Conservation (phyloP, 2,329 filamentous ascomycete genomes). For the Beauveria asiatica region DNA sequence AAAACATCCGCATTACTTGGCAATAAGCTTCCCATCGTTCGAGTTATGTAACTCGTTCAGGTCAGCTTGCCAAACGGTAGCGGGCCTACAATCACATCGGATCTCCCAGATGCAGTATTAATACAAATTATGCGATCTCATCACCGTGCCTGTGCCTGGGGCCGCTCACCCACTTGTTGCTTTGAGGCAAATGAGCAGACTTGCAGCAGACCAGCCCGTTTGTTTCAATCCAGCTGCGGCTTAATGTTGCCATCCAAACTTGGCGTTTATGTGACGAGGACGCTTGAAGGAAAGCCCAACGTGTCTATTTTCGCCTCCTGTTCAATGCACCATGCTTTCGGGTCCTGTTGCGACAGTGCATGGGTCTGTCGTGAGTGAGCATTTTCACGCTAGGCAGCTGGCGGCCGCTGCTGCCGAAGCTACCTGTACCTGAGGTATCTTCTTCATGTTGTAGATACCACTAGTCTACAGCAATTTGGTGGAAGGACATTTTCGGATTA, state of each 20-base stretch:
- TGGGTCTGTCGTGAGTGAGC: background rate
- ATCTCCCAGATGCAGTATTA: too few relatives aligned
- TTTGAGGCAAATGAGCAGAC: background rate
- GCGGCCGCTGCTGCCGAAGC: background rate
- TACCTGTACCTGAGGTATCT: background rate
- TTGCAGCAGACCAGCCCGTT: background rate
- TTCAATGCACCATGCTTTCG: background rate
- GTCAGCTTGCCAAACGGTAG: too few relatives aligned
- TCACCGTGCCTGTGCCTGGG: too few relatives aligned
- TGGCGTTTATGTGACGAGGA: background rate
- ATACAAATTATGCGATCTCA: too few relatives aligned
- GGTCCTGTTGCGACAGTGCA: background rate
- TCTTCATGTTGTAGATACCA: background rate
- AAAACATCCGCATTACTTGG: too few relatives aligned
- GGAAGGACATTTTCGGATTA: too few relatives aligned
- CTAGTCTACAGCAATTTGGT: background rate
- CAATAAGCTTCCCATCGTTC: too few relatives aligned
- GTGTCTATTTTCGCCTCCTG: background rate
- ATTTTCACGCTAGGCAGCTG: background rate
- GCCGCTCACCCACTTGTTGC: background rate
- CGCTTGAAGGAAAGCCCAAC: background rate
- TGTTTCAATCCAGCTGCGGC: background rate
- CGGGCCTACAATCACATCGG: too few relatives aligned
- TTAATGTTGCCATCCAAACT: background rate
- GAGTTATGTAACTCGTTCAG: too few relatives aligned